Conservation (phyloP, 2,329 filamentous ascomycete genomes). For the Corynespora cassiicola region DNA sequence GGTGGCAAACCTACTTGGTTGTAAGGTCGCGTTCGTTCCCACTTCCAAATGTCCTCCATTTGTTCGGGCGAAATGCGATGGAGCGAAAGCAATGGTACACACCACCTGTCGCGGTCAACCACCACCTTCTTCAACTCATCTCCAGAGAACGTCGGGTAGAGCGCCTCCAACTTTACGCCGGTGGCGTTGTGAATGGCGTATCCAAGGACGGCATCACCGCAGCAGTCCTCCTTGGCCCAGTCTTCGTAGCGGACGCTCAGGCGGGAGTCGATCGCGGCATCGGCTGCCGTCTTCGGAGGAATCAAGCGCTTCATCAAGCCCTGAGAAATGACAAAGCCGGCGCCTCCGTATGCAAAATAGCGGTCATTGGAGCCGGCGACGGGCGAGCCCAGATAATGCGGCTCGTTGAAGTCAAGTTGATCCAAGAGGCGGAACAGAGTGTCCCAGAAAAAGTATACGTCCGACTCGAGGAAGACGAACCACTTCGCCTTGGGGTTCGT, state of each 20-base stretch:
- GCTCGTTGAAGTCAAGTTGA: slow-evolving; percentile 42
- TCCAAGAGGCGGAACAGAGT: slow-evolving; percentile 51
- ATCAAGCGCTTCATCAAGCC: slow-evolving; percentile 58
- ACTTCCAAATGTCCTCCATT: slow-evolving; percentile 59
- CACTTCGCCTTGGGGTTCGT: slow-evolving; percentile 44
- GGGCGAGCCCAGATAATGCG: slow-evolving; percentile 50
- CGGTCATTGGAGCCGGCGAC: slow-evolving; percentile 37
- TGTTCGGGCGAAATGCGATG: slow-evolving; percentile 51
- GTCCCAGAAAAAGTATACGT: slow-evolving; percentile 48
- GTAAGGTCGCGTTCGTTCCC: slow-evolving; percentile 47
- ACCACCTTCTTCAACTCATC: slow-evolving; percentile 57
- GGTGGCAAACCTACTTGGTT: slow-evolving; percentile 28
- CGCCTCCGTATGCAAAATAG: slow-evolving; percentile 53
- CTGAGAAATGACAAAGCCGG: slow-evolving; percentile 54
- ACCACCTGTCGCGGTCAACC: slow-evolving; percentile 50
- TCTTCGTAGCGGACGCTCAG: slow-evolving; percentile 38
- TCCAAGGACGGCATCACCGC: slow-evolving; percentile 48
- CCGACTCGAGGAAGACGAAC: slow-evolving; percentile 48
- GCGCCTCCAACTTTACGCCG: slow-evolving; percentile 43
- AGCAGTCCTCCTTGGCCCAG: slow-evolving; percentile 52
- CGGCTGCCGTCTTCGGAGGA: slow-evolving; percentile 36
- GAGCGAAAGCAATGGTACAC: slow-evolving; percentile 49
- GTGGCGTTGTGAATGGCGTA: slow-evolving; percentile 46
- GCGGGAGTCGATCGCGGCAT: slow-evolving; percentile 36
- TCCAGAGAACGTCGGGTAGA: slow-evolving; percentile 46